Evolutionary conservation across 2,329 filamentous ascomycete species (phyloP).

Genomic region (Neophaeococcomyces aloes): DNA sequence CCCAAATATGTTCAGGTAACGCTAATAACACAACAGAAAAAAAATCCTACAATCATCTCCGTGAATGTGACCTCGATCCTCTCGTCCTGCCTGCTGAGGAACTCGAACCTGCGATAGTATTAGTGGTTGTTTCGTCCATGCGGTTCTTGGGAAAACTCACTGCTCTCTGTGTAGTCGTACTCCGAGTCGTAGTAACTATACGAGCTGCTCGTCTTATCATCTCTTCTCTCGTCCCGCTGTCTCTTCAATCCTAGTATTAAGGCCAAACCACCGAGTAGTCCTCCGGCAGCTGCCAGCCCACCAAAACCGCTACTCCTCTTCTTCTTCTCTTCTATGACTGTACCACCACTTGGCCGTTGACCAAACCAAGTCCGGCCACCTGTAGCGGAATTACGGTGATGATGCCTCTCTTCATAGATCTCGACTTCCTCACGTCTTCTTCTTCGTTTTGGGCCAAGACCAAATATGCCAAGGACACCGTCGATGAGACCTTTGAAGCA

Average conservation of each 20-base stretch:
- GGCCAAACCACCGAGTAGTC: conserved; percentile 34
- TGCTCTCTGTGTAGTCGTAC: conserved; percentile 33
- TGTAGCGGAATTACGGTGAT: conserved; percentile 13
- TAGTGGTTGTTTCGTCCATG: conserved; percentile 15
- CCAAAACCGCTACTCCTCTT: conserved; percentile 29
- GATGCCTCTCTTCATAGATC: conserved; percentile 29
- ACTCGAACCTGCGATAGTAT: conserved; percentile 31
- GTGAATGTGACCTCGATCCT: conserved; percentile 16
- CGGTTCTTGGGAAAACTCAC: conserved; percentile 27
- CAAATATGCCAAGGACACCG: conserved; percentile 33
- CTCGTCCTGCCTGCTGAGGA: conserved; percentile 32
- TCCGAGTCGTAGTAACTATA: conserved; percentile 24
- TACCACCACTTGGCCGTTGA: conserved; percentile 26
- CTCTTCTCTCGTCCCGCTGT: conserved; percentile 23
- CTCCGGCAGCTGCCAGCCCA: conserved; percentile 33
- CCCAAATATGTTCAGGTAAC: background rate
- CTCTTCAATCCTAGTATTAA: conserved; percentile 37
- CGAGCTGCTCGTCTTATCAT: conserved; percentile 32
- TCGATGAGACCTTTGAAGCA: conserved; percentile 34
- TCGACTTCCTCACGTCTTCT: conserved; percentile 31
- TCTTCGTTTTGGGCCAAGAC: conserved; percentile 26
- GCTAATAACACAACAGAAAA: conserved; percentile 1
- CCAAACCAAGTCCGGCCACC: conserved; percentile 33
- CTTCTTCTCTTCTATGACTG: conserved; percentile 26
- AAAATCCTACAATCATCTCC: background rate